Evolutionary conservation across 306 rosid genomes (phyloP), one percentile per base, ranked within the genome.

Genomic region (Trifolium subterraneum): DNA sequence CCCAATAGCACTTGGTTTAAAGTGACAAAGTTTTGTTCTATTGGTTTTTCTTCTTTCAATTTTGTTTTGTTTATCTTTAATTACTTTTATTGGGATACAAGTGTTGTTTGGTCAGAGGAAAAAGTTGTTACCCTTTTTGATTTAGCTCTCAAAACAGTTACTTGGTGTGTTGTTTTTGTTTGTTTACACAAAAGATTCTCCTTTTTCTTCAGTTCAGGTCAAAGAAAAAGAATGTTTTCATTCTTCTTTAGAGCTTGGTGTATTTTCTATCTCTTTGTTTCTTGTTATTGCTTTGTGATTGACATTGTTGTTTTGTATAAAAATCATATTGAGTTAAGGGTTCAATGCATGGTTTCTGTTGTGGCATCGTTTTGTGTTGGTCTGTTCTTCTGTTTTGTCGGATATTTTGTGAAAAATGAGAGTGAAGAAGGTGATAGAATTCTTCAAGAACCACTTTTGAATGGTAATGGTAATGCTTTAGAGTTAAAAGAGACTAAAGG

Each of bases 361-460:
- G 79, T 16, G 29, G 74, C 73, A 2, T 86, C 84, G 0, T 8
- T 70, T 44, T 31, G 64, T 39, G 71, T 48, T 67, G 72, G 88
- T 3, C 42, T 81, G 38, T 81, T 84, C 59, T 65, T 86, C 60
- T 86, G 79, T 52, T 84, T 58, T 33, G 69, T 78, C 47, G 81
- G 70, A 35, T 72, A 47, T 60, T 81, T 42, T 45, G 74, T 74
- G 78, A 86, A 79, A 69, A 75, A 59, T 45, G 80, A n/a, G n/a
- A n/a, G n/a, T n/a, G n/a, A n/a, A n/a, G n/a, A 74, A 82, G 59
- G 20, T 39, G 73, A 20, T 51, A 51, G 33, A 16, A 41, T 6
- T 45, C 67, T 84, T 76, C 76, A 72, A 20, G 88, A 84, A 23
- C 84, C 84, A 41, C 83, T 86, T n/a, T 73, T 86, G 77, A 69